phyloP scores from a whole-genome alignment of 176 grass and related monocot species.

The Oryza rufipogon region DNA sequence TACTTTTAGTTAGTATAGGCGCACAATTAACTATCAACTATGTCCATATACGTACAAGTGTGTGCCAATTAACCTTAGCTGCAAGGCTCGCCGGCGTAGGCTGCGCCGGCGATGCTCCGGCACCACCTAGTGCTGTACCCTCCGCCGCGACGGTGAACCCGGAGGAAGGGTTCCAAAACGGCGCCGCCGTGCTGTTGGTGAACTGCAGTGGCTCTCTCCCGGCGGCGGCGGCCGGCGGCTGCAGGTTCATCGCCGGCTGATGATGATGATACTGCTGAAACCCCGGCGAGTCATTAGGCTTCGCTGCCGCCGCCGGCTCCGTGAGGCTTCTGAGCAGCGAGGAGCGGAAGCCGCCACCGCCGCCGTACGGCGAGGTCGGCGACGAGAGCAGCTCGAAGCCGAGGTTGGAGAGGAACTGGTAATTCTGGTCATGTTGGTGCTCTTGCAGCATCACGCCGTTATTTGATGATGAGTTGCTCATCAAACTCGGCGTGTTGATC shows the following conservation, averaged over 20 bases:
- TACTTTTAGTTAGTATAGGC: not conserved
- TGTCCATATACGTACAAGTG: not conserved
- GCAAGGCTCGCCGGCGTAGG: constrained; percentile 12
- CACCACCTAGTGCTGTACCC: not conserved
- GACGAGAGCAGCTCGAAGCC: constrained; percentile 57
- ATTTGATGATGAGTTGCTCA: constrained; percentile 21
- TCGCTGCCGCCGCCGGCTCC: constrained; percentile 23
- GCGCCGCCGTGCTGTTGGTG: constrained; percentile 38
- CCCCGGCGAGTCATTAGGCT: not conserved
- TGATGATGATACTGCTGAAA: constrained; percentile 37
- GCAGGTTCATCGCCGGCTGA: constrained; percentile 22
- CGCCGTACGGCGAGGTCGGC: constrained; percentile 35
- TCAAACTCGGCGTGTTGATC: constrained; percentile 1
- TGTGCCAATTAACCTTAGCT: constrained; percentile 24
- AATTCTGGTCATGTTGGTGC: constrained; percentile 35
- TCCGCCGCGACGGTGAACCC: not conserved
- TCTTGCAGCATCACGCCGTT: constrained; percentile 31
- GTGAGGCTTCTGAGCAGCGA: constrained; percentile 59
- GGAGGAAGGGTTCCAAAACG: constrained; percentile 61
- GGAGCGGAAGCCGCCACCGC: constrained; percentile 17
- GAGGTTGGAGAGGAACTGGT: constrained; percentile 52
- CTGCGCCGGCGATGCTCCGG: not conserved
- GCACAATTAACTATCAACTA: not conserved
- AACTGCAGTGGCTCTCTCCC: constrained; percentile 36
- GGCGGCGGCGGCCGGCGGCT: constrained; percentile 42